Conservation (phyloP, 2,329 filamentous ascomycete species). For the Sphaerulina musiva region DNA sequence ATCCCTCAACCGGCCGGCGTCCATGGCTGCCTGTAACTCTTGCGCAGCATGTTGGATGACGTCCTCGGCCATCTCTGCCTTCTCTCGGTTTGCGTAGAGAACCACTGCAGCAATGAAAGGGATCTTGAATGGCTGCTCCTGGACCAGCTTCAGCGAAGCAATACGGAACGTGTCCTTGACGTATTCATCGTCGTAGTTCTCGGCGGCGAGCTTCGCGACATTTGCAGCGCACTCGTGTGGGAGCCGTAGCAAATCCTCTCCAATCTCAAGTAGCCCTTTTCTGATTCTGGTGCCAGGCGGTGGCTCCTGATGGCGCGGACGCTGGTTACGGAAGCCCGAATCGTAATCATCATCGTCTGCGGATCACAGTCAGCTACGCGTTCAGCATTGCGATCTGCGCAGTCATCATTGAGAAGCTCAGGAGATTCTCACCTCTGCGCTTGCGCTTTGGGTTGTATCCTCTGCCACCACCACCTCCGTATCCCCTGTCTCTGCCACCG, state of each 20-base stretch:
- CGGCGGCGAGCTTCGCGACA: constrained; percentile 69
- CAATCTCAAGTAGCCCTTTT: constrained; percentile 70
- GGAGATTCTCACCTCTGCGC: constrained; percentile 59
- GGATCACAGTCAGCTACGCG: constrained; percentile 2
- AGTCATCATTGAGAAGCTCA: constrained; percentile 2
- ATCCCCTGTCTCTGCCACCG: constrained; percentile 13
- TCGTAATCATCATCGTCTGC: constrained; percentile 73
- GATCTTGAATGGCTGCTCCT: constrained; percentile 96
- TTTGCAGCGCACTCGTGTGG: constrained; percentile 71
- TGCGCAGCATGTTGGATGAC: constrained; percentile 59
- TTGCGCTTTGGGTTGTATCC: constrained; percentile 58
- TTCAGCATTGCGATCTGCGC: neutral
- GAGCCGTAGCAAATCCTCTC: constrained; percentile 70
- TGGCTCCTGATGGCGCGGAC: constrained; percentile 62
- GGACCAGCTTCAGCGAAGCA: constrained; percentile 66
- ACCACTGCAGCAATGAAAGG: constrained; percentile 84
- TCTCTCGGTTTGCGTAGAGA: constrained; percentile 69
- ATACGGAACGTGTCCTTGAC: constrained; percentile 66
- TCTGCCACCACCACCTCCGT: constrained; percentile 34
- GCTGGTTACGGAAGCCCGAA: constrained; percentile 63
- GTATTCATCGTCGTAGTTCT: constrained; percentile 80
- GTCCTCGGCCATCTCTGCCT: constrained; percentile 65
- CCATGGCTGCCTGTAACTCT: constrained; percentile 60
- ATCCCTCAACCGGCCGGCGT: constrained; percentile 73
- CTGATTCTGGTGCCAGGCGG: constrained; percentile 59